A percentile compares a stretch with the other conserved stretches of the same genome.
phyloP scores from a whole-genome alignment of 108 stramenopile genomes.

The Fragilaria crotonensis region DNA sequence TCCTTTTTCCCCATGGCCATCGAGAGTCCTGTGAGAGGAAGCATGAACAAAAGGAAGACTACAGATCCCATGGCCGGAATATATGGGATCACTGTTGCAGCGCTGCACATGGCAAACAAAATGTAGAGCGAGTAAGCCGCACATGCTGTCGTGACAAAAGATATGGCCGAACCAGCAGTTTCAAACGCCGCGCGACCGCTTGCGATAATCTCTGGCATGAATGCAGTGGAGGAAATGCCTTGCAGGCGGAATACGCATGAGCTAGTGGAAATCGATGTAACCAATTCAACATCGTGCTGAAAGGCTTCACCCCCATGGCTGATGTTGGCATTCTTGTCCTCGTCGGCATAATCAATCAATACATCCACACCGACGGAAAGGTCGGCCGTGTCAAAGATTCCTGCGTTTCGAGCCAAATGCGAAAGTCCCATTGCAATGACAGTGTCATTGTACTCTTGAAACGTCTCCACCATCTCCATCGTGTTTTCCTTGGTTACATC shows the following conservation, averaged over 20 bases:
- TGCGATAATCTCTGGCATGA: slow-evolving; percentile 64
- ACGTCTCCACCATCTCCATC: slow-evolving; percentile 83
- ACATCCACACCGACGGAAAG: slow-evolving; percentile 77
- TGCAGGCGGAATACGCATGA: slow-evolving; percentile 61
- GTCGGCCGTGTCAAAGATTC: slow-evolving; percentile 69
- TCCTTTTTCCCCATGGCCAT: slow-evolving; percentile 53
- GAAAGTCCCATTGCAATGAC: slow-evolving; percentile 70
- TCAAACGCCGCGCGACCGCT: slow-evolving; percentile 68
- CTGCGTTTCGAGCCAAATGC: slow-evolving; percentile 65
- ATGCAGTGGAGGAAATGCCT: slow-evolving; percentile 44
- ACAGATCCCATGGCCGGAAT: slow-evolving; percentile 55
- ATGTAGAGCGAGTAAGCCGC: slow-evolving; percentile 54
- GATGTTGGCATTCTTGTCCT: background rate
- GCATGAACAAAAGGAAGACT: slow-evolving; percentile 50
- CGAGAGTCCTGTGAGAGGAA: slow-evolving; percentile 60
- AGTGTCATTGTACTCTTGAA: slow-evolving; percentile 81
- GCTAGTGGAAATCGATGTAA: slow-evolving; percentile 64
- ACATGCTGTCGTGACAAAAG: slow-evolving; percentile 46
- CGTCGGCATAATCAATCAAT: too few species aligned
- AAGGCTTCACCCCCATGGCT: slow-evolving; percentile 15
- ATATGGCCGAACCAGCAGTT: slow-evolving; percentile 41
- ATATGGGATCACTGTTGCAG: slow-evolving; percentile 40
- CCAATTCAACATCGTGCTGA: slow-evolving; percentile 54
- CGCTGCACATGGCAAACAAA: slow-evolving; percentile 57
- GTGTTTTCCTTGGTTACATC: slow-evolving; percentile 90